These are phyloP conservation scores for Plantago major DNA, from an alignment of 257 asterid genomes.

Conservation along the genomic window DNA sequence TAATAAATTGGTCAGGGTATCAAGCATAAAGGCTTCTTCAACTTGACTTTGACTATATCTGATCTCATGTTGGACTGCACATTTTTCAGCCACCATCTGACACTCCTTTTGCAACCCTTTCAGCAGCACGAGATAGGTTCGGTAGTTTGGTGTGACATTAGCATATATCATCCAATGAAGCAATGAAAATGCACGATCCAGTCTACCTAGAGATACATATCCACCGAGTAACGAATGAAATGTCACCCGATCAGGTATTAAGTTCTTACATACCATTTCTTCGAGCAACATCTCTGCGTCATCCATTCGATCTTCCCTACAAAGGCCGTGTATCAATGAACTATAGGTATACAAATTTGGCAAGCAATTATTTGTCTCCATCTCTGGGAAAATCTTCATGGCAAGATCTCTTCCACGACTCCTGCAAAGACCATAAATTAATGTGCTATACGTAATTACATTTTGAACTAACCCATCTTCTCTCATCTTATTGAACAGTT, in stretches of 20 bases:
- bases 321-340: conserved; percentile 69
- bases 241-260: conserved; percentile 69
- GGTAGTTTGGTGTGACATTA: conserved; percentile 71
- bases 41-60: conserved; percentile 24
- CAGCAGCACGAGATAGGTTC: conserved; percentile 60
- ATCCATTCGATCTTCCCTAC: conserved; percentile 59
- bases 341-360: conserved; percentile 79
- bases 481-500: conserved; percentile 44
- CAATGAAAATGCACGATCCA: conserved; percentile 59
- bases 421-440: conserved; percentile 82
- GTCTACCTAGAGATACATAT: conserved; percentile 51
- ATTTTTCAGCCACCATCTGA: conserved; percentile 34
- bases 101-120: conserved; percentile 61
- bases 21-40: conserved; percentile 39
- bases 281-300: conserved; percentile 58
- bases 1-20: conserved; percentile 38
- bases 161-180: conserved; percentile 55
- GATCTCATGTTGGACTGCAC: conserved; percentile 34
- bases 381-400: conserved; percentile 61
- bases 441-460: conserved; percentile 70
- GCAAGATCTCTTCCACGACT: conserved; percentile 55
- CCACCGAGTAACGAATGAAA: conserved; percentile 83
- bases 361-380: conserved; percentile 57
- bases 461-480: conserved; percentile 63
- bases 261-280: conserved; percentile 54